Base-by-base conservation (phyloP, 2,329 filamentous ascomycete species). In the Aspergillus piperis region DNA sequence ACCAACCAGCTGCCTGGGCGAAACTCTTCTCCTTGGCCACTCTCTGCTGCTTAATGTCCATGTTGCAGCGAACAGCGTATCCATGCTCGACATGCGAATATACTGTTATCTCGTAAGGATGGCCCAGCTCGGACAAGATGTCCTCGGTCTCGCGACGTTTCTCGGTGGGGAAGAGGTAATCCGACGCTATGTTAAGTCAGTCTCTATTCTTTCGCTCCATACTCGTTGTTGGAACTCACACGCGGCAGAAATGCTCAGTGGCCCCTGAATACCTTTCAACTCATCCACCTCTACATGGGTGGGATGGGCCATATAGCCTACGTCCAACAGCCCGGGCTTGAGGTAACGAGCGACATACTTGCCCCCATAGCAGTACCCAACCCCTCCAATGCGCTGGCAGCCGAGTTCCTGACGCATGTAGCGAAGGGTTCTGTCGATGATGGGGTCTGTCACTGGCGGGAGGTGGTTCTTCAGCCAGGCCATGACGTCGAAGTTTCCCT, bases 101-200 rank as follows among this genome's bases (percentile, higher is more conserved):
- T 3, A 93, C 78, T 71, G 82, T 89, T 69, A 93, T 87, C 77
- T 94, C 90, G 74, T 89, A 92, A 15, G 85, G 83, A 5, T 62
- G 3, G 19, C 81, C 81, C 2, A 76, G 76, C 67, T 83, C 75
- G 39, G 76, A 73, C 48, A 89, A 78, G 60, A 88, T 85, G 41
- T 75, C 78, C 72, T 89, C 87, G 8, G 81, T 83, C 67, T 83
- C 77, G 77, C 87, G 81, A 53, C 88, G 82, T 75, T 85, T 82
- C 66, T 86, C 80, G 2, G 77, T 63, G 0, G 86, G 81, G 77
- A 89, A 89, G 70, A 44, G 41, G 7, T 21, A 44, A 21, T 23
- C 41, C 19, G 41, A 44, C 17, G 21, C 41, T 44, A 13, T 21
- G 3, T 4, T 5, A 15, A 36, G 11, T 36, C 11, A 36, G 32